Base-by-base conservation (phyloP, 108 stramenopile genomes). In the Nitzschia sp. region DNA sequence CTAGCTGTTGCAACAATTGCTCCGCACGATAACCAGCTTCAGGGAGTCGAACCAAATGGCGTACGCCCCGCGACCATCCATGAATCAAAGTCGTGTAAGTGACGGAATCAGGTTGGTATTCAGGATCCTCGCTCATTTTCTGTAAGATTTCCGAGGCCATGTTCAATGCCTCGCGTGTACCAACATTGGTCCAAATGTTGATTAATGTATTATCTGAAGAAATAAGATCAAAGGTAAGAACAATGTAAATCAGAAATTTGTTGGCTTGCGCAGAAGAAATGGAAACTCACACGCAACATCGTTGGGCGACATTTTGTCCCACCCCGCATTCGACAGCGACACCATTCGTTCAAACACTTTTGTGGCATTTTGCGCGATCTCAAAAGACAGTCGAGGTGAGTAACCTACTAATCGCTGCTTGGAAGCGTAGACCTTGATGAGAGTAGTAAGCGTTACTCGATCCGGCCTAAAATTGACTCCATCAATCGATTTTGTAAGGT, bases 161-260 rank as follows among this genome's bases (percentile, higher is more conserved):
- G 17, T 31, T 11, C 49, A 71, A 13, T 49, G 49, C 28, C 21
- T 71, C 70, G 18, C 60, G 35, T 1, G 60, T 53, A n/a, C 60
- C 70, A 3, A 62, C 54, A 35, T 54, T 63, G 1, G 42, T 24
- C 70, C 70, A 71, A 8, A 71, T 71, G 19, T 24, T 61, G 1
- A 71, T 71, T 31, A 71, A 5, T 8, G 61, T 71, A 36, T 71
- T 71, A 46, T 71, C 68, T 70, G n/a, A n/a, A 66, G 17, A 53
- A 15, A 47, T 3, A 31, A 11, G n/a, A 19, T n/a, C 13, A 23
- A n/a, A n/a, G n/a, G n/a, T n/a, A n/a, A n/a, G n/a, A n/a, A n/a
- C n/a, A n/a, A n/a, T n/a, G n/a, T 29, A 18, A 53, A 6, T 3
- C 28, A 24, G 30, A 53, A 1, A 25, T 2, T 46, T 13, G 13